phyloP scores from a whole-genome alignment of 2,329 filamentous ascomycete genomes.

The Cercospora beticola region DNA sequence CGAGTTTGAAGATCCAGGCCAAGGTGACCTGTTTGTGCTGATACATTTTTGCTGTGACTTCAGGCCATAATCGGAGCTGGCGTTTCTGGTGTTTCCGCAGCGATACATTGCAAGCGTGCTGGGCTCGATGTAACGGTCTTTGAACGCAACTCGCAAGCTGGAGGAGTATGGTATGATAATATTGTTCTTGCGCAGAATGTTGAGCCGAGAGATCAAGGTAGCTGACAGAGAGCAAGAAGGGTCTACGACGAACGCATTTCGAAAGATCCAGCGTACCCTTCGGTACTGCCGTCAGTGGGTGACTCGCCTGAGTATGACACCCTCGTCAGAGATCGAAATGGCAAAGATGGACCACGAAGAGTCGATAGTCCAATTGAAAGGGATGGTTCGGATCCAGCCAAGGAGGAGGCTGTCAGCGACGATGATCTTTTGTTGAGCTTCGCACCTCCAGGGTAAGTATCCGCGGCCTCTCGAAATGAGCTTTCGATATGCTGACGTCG shows the following conservation, averaged over 20 bases:
- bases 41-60: background rate
- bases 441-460: constrained; percentile 50
- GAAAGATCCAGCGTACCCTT: constrained; percentile 51
- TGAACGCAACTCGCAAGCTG: constrained; percentile 53
- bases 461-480: constrained; percentile 25
- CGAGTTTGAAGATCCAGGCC: background rate
- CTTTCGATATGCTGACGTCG: background rate
- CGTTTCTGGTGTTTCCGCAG: constrained; percentile 51
- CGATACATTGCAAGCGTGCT: constrained; percentile 47
- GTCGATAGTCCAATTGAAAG: constrained; percentile 24
- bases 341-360: background rate
- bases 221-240: constrained; percentile 37
- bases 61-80: constrained; percentile 54
- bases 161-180: constrained; percentile 55
- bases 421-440: constrained; percentile 23
- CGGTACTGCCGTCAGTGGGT: constrained; percentile 39
- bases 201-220: background rate
- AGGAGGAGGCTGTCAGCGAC: background rate
- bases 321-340: background rate
- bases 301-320: constrained; percentile 34
- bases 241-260: constrained; percentile 52
- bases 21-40: background rate
- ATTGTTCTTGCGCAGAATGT: background rate
- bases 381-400: background rate
- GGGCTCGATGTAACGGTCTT: constrained; percentile 55